Evolutionary conservation across 257 asterid genomes (phyloP).

Genomic region (Cinchona pubescens): DNA sequence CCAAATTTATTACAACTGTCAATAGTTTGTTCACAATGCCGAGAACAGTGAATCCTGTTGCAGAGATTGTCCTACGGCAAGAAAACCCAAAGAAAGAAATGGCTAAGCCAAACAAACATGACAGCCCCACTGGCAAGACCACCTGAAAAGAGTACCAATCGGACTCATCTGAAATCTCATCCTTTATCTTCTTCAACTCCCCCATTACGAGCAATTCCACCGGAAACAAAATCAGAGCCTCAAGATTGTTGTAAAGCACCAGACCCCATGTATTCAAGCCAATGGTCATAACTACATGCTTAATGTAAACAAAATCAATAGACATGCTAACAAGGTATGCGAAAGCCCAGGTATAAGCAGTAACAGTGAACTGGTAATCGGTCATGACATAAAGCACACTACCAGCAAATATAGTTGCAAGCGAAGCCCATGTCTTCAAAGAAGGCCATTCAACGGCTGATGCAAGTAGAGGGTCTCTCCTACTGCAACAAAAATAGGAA

Average conservation of each 20-base stretch:
- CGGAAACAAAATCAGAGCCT: slow-evolving; percentile 86
- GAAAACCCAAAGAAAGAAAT: slow-evolving; percentile 95
- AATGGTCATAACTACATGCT: slow-evolving; percentile 93
- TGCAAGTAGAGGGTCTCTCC: slow-evolving; percentile 86
- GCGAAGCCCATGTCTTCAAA: slow-evolving; percentile 71
- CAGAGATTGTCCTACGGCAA: slow-evolving; percentile 87
- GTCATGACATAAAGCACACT: slow-evolving; percentile 78
- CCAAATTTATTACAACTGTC: slow-evolving; percentile 84
- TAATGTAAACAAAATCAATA: slow-evolving; percentile 85
- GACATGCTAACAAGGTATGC: slow-evolving; percentile 94
- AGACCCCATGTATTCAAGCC: slow-evolving; percentile 96
- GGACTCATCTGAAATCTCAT: slow-evolving; percentile 62
- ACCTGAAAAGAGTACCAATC: slow-evolving; percentile 75
- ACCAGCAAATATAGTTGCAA: slow-evolving; percentile 80
- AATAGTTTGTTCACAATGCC: slow-evolving; percentile 88
- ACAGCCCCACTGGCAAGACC: slow-evolving; percentile 75
- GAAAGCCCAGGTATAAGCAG: slow-evolving; percentile 88
- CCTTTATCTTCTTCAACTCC: slow-evolving; percentile 81
- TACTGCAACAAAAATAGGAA: slow-evolving; percentile 86
- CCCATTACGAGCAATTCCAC: slow-evolving; percentile 86
- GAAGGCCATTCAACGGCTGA: slow-evolving; percentile 95
- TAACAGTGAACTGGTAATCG: slow-evolving; percentile 79
- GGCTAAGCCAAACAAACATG: slow-evolving; percentile 86
- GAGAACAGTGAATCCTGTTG: slow-evolving; percentile 94
- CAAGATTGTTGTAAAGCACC: slow-evolving; percentile 91